phyloP scores from a whole-genome alignment of 1,139 yeast species.

The Geotrichum reessii region DNA sequence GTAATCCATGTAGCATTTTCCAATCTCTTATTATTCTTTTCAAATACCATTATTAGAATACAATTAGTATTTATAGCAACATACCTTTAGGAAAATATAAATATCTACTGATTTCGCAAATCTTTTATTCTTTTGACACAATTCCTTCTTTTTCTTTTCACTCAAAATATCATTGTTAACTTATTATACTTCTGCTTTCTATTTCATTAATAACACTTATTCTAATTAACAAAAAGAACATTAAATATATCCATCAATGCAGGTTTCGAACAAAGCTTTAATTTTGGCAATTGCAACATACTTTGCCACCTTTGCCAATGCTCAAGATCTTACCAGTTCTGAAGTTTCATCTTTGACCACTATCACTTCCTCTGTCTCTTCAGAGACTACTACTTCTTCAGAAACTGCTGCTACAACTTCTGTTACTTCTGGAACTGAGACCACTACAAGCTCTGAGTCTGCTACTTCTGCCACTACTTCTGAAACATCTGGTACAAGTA shows the following conservation, averaged over 20 bases:
- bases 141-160: neutral
- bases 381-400: neutral
- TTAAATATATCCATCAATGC: neutral
- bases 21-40: neutral
- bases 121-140: neutral
- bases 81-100: neutral
- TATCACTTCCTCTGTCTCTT: neutral
- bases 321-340: neutral
- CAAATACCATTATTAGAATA: neutral
- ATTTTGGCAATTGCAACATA: slow-evolving; percentile 6
- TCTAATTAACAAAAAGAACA: neutral
- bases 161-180: neutral
- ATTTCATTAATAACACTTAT: neutral
- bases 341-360: neutral
- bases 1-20: too few relatives aligned
- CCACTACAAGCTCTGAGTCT: neutral
- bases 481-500: too few relatives aligned
- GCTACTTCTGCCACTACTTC: neutral
- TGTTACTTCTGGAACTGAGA: neutral
- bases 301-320: slow-evolving; percentile 1
- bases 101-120: neutral
- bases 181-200: too few relatives aligned
- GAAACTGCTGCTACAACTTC: slow-evolving; percentile 1
- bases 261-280: neutral
- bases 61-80: neutral